phyloP scores from a whole-genome alignment of 2,329 filamentous ascomycete genomes.

The Boeremia exigua region DNA sequence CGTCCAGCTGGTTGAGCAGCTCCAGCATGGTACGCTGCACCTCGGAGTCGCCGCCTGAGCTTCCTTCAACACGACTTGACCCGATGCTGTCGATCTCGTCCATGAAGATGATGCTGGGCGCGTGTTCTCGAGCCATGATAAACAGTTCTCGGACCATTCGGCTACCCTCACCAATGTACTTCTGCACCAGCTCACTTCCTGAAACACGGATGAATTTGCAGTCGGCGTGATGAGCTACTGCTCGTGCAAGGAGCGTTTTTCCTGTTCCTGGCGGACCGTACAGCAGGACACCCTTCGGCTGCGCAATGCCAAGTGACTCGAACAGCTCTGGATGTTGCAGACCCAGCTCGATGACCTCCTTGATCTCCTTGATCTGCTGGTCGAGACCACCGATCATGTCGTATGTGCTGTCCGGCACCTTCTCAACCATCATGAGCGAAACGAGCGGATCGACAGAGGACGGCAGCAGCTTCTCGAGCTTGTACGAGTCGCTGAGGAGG shows the following conservation, averaged over 20 bases:
- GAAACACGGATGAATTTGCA: slow-evolving; percentile 99
- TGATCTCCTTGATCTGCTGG: slow-evolving; percentile 99
- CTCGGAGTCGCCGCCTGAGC: slow-evolving; percentile 93
- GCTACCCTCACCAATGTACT: slow-evolving; percentile 98
- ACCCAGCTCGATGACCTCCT: slow-evolving; percentile 98
- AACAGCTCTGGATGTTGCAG: slow-evolving; percentile 98
- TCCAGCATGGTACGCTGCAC: slow-evolving; percentile 99
- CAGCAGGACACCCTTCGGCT: slow-evolving; percentile 95
- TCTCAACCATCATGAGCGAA: slow-evolving; percentile 99
- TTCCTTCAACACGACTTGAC: slow-evolving; percentile 94
- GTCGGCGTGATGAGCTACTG: slow-evolving; percentile 96
- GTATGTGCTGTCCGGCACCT: slow-evolving; percentile 99
- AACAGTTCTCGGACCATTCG: slow-evolving; percentile 99
- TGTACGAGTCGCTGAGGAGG: slow-evolving; percentile 95
- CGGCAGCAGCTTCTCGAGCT: slow-evolving; percentile 97
- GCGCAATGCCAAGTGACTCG: slow-evolving; percentile 97
- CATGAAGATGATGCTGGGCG: slow-evolving; percentile 99
- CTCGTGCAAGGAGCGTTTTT: slow-evolving; percentile 93
- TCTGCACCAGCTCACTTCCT: slow-evolving; percentile 95
- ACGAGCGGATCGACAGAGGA: slow-evolving; percentile 98
- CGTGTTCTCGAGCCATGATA: slow-evolving; percentile 98
- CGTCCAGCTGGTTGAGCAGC: slow-evolving; percentile 95
- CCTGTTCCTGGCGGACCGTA: slow-evolving; percentile 97
- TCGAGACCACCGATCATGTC: slow-evolving; percentile 99
- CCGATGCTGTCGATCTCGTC: slow-evolving; percentile 99